phyloP scores from a whole-genome alignment of 495 filamentous ascomycete genomes.

The Opeltia flavorubescens region DNA sequence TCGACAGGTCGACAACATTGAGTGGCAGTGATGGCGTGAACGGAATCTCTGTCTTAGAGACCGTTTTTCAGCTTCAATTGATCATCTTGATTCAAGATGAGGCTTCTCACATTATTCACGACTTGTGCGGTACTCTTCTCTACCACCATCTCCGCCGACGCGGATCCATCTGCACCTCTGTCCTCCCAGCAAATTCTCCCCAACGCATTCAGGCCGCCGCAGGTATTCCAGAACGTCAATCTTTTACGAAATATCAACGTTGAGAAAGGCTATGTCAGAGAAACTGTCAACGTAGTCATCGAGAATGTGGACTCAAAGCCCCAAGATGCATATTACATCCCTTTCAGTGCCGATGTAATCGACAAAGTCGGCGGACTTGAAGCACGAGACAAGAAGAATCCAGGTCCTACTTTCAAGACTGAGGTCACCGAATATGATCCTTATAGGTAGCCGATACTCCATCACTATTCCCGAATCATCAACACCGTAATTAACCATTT shows the following conservation, averaged over 20 bases:
- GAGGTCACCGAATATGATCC: slow-evolving; percentile 50
- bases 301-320: slow-evolving; percentile 69
- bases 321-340: slow-evolving; percentile 79
- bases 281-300: slow-evolving; percentile 83
- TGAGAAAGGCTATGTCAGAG: slow-evolving; percentile 79
- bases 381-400: slow-evolving; percentile 77
- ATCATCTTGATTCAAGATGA: slow-evolving; percentile 17
- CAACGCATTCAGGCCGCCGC: slow-evolving; percentile 67
- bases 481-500: neutral
- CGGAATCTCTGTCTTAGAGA: no score
- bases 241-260: slow-evolving; percentile 79
- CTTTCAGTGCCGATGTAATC: slow-evolving; percentile 63
- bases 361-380: slow-evolving; percentile 71
- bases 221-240: slow-evolving; percentile 84
- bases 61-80: neutral
- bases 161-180: slow-evolving; percentile 21
- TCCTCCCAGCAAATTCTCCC: slow-evolving; percentile 43
- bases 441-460: slow-evolving; percentile 34
- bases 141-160: slow-evolving; percentile 18
- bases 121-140: slow-evolving; percentile 17
- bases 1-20: slow-evolving; percentile 1
- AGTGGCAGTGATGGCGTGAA: neutral
- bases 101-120: slow-evolving; percentile 12
- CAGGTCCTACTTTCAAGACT: slow-evolving; percentile 50
- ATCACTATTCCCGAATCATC: neutral